Evolutionary conservation across 2,329 filamentous ascomycete species (phyloP), one percentile per base, ranked within the genome.

Genomic region (Aspergillus oerlinghausenensis): DNA sequence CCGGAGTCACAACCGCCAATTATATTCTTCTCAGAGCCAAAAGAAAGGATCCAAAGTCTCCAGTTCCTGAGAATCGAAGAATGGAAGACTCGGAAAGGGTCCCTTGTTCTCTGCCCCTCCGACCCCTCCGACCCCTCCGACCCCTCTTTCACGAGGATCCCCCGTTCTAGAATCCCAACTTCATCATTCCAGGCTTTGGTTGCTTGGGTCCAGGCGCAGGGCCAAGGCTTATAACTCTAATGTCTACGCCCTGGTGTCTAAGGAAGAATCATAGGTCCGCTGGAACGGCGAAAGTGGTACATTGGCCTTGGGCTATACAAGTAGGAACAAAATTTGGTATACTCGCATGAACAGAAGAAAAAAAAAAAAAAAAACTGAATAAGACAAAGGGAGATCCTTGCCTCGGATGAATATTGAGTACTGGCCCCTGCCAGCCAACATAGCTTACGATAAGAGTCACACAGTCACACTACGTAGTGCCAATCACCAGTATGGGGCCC

Each of bases 401-500:
- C 42, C 42, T 45, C 11, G 9, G 14, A 38, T 17, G n/a, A 5
- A 38, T 38, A 38, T 38, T 38, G 32, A 38, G 5, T 32, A 32
- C 11, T 32, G 29, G 29, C 29, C 4, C 29, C 29, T 32, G 11
- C 29, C 29, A 32, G 29, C 29, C 29, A 32, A 32, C 29, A 32
- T 32, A 14, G 29, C 29, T 14, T 32, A 32, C 29, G 29, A 11
- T 32, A 14, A 14, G 29, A 32, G 29, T 14, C 29, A 32, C 11
- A 32, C 29, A 32, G 11, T 32, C 29, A 38, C 32, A 23, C 43
- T 19, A 43, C 43, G 21, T 47, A 23, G 10, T 38, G 32, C 32
- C 43, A 14, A 42, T 54, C 64, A 79, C 77, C 77, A 79, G 62
- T 78, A 79, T 21, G 76, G 74, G 29, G 76, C 71, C 50, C 76